phyloP scores from a whole-genome alignment of 192 early-diverging fungal species.

The Gaertneriomyces sp. region DNA sequence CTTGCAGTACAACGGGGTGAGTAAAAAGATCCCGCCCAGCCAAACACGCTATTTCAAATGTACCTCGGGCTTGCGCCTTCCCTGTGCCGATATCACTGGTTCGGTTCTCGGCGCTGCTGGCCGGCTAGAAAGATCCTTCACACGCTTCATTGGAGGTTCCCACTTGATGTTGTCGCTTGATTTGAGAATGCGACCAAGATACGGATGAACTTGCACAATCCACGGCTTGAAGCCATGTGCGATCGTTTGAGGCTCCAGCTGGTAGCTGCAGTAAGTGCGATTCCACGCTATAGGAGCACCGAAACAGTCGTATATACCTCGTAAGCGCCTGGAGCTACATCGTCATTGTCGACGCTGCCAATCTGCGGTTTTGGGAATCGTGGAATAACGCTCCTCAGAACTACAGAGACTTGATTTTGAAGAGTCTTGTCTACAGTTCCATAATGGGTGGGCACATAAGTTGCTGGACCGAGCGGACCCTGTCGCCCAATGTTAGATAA shows the following conservation, averaged over 20 bases:
- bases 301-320: background rate
- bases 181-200: slow-evolving; percentile 1
- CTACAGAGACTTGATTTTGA: background rate
- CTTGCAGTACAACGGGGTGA: too few species aligned
- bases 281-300: too few species aligned
- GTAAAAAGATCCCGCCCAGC: too few species aligned
- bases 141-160: background rate
- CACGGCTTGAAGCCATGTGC: background rate
- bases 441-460: background rate
- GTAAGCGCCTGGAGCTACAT: slow-evolving; percentile 6
- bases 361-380: background rate
- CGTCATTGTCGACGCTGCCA: background rate
- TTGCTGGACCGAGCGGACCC: slow-evolving; percentile 6
- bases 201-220: background rate
- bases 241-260: too few species aligned
- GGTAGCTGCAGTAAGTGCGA: too few species aligned
- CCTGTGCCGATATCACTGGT: too few species aligned
- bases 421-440: background rate
- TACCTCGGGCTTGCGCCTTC: too few species aligned
- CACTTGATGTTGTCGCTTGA: background rate
- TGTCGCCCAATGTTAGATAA: background rate
- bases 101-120: too few species aligned
- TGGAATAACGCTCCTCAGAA: background rate
- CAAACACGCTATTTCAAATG: too few species aligned
- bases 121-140: background rate